Evolutionary conservation across 306 rosid species (phyloP), one percentile per base, ranked within the genome.

Genomic region (Psophocarpus tetragonolobus): DNA sequence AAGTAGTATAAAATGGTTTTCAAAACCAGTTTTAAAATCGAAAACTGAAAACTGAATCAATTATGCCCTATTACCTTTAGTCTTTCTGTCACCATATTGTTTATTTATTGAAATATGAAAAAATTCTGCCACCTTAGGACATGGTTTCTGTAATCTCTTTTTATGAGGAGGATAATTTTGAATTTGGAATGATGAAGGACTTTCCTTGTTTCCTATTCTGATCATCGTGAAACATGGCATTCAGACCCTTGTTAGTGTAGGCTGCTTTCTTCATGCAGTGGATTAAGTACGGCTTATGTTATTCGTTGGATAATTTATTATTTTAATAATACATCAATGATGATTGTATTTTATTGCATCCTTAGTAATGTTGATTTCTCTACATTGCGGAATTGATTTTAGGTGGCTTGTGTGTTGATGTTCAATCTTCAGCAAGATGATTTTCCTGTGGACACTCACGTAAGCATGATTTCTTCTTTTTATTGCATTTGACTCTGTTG

Each of bases 371-470:
- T 65, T 60, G 68, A 45, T 74, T 38, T 76, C 27, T 32, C 63
- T 71, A 42, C 82, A 66, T 14, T 50, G n/a, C 21, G 61, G 73
- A 42, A 51, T 72, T 80, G 78, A 39, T 80, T 27, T 54, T 48
- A 86, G 89, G 87, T 86, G 78, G 77, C 89, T 68, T 86, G 89
- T 50, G 86, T 86, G 30, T 61, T 84, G 84, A 85, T 77, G 86
- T 84, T 85, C 77, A 73, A 50, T 84, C 97, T 95, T 72, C 96
- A 88, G 88, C 93, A 68, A 75, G 97, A 95, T 62, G 97, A 95
- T 85, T 90, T 95, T 87, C 97, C 97, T 2, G 99, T 92, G 58
- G 99, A 91, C 86, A 95, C 98, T 21, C 97, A 95, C 32, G 98
- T 94, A 83, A 88, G 97, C 82, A 42, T 71, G 60, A 50, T 73